These are phyloP conservation scores for Arbutus unedo DNA, from an alignment of 148 eudicot species.

Conservation along the genomic window DNA sequence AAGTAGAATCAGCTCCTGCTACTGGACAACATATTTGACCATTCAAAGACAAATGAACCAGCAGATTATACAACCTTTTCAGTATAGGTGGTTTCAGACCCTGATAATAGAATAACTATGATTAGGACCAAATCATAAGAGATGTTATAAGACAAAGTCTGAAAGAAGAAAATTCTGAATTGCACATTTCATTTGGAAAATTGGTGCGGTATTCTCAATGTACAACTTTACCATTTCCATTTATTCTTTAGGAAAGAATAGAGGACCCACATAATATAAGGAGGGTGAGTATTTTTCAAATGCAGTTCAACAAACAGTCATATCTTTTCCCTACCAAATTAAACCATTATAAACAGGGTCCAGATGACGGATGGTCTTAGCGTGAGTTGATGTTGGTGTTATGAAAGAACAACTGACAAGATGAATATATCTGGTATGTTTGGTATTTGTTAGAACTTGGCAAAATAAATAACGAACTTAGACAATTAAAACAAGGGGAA, in stretches of 20 bases:
- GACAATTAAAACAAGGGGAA: not conserved
- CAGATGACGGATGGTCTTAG: not conserved
- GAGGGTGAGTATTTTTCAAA: slow-evolving; percentile 1
- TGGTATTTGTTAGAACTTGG: not conserved
- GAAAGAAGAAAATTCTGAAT: not conserved
- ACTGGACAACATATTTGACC: slow-evolving; percentile 17
- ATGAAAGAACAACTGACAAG: not conserved
- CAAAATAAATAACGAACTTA: not conserved
- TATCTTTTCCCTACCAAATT: not conserved
- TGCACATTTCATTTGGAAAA: not conserved
- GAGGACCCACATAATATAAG: not conserved
- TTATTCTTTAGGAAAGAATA: not conserved
- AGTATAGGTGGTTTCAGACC: slow-evolving; percentile 39
- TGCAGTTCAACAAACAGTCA: not conserved
- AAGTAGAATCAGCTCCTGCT: slow-evolving; percentile 17
- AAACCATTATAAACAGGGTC: not conserved
- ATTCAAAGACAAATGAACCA: slow-evolving; percentile 34
- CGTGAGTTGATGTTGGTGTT: not conserved
- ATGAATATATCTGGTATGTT: not conserved
- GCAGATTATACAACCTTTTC: slow-evolving; percentile 41
- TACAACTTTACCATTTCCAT: not conserved
- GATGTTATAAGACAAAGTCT: not conserved
- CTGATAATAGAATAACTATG: slow-evolving; percentile 23
- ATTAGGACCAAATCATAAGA: not conserved
- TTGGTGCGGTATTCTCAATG: not conserved